These are phyloP conservation scores for Sporodiniella umbellata DNA, from an alignment of 371 early-diverging fungal species.

Conservation along the genomic window DNA sequence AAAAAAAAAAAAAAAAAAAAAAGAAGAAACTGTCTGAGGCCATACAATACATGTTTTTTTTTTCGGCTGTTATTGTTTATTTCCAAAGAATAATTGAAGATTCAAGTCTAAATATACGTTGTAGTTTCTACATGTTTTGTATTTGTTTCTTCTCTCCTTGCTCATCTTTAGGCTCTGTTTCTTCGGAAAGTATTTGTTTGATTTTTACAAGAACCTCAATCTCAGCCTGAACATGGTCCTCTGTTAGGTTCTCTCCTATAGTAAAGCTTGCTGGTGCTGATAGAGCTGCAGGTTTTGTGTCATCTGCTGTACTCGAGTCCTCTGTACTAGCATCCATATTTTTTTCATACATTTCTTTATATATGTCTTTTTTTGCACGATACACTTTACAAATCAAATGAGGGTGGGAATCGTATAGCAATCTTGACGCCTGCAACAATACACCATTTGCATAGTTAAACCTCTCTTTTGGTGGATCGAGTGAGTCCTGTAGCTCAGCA, in stretches of 20 bases:
- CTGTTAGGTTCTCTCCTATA: constrained; percentile 21
- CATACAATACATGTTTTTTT: no score
- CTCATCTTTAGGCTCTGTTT: neutral
- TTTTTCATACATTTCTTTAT: constrained; percentile 19
- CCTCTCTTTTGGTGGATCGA: constrained; percentile 20
- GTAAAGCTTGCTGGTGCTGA: constrained; percentile 8
- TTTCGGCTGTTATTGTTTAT: no score
- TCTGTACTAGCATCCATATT: constrained; percentile 2
- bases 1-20: no score
- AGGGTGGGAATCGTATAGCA: constrained; percentile 27
- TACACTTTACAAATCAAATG: constrained; percentile 34
- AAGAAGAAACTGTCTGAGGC: no score
- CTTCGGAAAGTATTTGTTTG: constrained; percentile 18
- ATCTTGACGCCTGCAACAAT: constrained; percentile 32
- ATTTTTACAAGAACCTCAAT: constrained; percentile 25
- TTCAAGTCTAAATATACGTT: no score
- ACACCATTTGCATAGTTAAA: constrained; percentile 41
- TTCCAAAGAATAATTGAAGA: no score
- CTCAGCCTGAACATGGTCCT: constrained; percentile 36
- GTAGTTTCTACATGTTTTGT: no score
- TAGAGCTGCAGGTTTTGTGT: neutral
- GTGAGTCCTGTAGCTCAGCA: constrained; percentile 21
- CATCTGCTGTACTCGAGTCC: constrained; percentile 4
- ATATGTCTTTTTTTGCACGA: constrained; percentile 30
- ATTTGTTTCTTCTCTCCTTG: neutral